phyloP scores from a whole-genome alignment of 805 yeast genomes.

The Dipodascus albidus region DNA sequence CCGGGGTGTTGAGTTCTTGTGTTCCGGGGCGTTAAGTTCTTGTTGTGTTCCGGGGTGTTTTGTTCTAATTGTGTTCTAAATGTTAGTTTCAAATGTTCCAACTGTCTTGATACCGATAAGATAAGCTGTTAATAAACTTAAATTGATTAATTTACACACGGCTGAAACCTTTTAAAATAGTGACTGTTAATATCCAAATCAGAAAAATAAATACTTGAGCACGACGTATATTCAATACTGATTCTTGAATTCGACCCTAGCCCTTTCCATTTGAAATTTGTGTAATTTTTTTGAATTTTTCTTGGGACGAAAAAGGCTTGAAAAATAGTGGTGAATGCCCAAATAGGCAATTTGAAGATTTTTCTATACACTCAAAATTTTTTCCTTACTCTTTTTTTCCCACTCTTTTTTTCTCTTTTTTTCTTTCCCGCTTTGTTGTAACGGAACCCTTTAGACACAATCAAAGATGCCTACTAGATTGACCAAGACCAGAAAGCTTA shows the following conservation, averaged over 20 bases:
- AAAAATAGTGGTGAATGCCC: not conserved
- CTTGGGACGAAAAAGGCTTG: not conserved
- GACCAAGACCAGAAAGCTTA: conserved; percentile 99
- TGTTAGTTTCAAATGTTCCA: no score
- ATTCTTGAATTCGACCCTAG: not conserved
- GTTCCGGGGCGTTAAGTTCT: no score
- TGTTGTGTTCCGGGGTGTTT: no score
- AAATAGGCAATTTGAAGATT: not conserved
- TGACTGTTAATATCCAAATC: not conserved
- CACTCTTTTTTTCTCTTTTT: not conserved
- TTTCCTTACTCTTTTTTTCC: not conserved
- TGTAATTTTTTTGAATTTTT: no score
- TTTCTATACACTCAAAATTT: not conserved
- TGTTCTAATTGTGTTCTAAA: no score
- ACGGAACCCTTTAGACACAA: not conserved
- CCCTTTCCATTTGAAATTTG: not conserved
- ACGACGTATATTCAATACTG: not conserved
- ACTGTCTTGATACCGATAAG: no score
- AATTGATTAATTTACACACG: not conserved
- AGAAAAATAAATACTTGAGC: not conserved
- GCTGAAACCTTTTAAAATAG: not conserved
- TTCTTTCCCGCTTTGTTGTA: not conserved
- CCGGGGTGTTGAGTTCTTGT: no score
- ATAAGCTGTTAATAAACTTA: not conserved
- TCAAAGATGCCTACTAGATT: conserved; percentile 92